Conservation (phyloP, 768 basidiomycete species). For the Crassisporium funariophilum region DNA sequence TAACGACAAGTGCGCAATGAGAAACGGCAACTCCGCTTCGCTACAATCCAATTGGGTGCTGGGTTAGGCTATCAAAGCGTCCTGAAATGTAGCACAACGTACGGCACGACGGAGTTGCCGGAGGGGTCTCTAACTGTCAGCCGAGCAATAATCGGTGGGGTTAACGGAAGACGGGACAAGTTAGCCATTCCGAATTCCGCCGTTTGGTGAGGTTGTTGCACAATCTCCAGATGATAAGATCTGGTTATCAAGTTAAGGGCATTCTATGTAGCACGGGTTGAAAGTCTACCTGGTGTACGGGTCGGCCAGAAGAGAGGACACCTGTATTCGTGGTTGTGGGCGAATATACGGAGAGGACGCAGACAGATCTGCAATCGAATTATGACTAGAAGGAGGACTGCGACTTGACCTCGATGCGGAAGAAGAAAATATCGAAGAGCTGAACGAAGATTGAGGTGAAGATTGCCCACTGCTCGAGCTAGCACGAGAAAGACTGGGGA, state of each 20-base stretch:
- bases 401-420: constrained; percentile 39
- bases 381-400: constrained; percentile 46
- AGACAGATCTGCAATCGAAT: constrained; percentile 38
- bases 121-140: constrained; percentile 73
- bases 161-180: constrained; percentile 79
- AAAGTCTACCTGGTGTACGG: constrained; percentile 50
- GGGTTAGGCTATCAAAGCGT: background rate
- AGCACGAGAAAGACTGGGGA: constrained; percentile 25
- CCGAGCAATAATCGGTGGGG: constrained; percentile 82
- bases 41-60: constrained; percentile 43
- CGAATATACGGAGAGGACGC: constrained; percentile 37
- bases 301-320: constrained; percentile 59
- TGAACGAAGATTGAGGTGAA: constrained; percentile 48
- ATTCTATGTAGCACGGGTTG: background rate
- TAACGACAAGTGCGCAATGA: constrained; percentile 81
- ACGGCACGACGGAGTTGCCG: constrained; percentile 79
- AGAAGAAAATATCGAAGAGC: constrained; percentile 40
- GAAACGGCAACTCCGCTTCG: constrained; percentile 83
- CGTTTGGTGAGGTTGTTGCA: constrained; percentile 81
- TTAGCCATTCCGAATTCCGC: constrained; percentile 79
- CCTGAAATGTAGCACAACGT: constrained; percentile 38
- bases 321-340: constrained; percentile 54
- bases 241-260: constrained; percentile 30
- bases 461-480: constrained; percentile 46
- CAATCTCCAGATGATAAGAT: constrained; percentile 79